These are phyloP conservation scores for Cornus kousa DNA, from an alignment of 148 eudicot genomes.

Conservation along the genomic window DNA sequence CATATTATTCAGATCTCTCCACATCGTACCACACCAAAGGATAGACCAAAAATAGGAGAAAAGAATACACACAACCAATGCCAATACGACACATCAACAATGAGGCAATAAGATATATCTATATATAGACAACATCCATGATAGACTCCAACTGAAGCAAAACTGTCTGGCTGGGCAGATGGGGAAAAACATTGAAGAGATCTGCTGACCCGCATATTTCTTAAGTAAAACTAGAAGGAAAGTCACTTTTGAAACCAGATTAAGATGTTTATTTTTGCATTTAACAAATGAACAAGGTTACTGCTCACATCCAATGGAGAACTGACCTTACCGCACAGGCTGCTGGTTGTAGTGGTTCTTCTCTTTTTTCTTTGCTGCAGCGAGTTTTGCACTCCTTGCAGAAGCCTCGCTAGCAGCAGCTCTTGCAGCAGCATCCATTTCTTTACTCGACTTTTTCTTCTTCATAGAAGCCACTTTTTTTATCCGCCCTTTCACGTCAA, in stretches of 20 bases:
- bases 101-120: not conserved
- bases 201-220: constrained; percentile 3
- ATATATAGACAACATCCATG: not conserved
- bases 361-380: constrained; percentile 98
- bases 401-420: constrained; percentile 94
- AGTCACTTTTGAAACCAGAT: constrained; percentile 16
- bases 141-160: not conserved
- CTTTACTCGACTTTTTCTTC: constrained; percentile 91
- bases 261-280: constrained; percentile 16
- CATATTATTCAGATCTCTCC: no score
- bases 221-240: not conserved
- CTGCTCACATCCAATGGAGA: not conserved
- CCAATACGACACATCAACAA: no score
- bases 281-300: constrained; percentile 20
- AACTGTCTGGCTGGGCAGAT: constrained; percentile 3
- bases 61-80: no score
- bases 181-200: constrained; percentile 5
- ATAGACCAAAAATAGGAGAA: no score
- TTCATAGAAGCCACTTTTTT: constrained; percentile 74
- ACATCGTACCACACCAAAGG: no score
- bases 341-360: constrained; percentile 30
- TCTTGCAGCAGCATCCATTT: constrained; percentile 77
- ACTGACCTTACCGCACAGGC: constrained; percentile 61
- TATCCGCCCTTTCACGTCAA: constrained; percentile 79
- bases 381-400: constrained; percentile 84